Evolutionary conservation across 495 filamentous ascomycete genomes (phyloP), one percentile per base, ranked within the genome.

Genomic region (Penicillium roqueforti): DNA sequence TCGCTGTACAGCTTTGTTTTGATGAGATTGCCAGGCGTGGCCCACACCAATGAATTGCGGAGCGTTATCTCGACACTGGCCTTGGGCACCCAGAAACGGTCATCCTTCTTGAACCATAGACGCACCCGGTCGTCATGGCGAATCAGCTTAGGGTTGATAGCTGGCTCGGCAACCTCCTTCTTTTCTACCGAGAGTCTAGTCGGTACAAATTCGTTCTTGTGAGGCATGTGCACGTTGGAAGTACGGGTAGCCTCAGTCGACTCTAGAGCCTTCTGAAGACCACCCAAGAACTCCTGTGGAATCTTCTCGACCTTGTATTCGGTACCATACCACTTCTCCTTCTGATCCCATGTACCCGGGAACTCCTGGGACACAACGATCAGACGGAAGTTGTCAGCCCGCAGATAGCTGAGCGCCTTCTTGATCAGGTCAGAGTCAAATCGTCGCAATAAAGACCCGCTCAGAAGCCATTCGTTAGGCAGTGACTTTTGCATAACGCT

Each of bases 51-150:
- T 5, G 91, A 87, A 51, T 87, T 96, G 55, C 88, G 82, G 57
- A 95, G 79, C 45, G 83, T 87, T 37, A 96, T 80, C 59, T 89
- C 80, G 14, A 97, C 68, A 57, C 87, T 96, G 0, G 86, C 93
- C 68, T 96, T 97, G 2, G 93, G 93, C 4, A 99, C 93, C 93
- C 93, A 99, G 73, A 97, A 99, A 0, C 84, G 89, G 61, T 99
- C 93, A 60, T 99, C 93, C 71, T 97, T 97, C 80, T 99, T 99
- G 72, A 83, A 97, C 93, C 93, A 99, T n/a, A 88, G 83, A 28
- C 93, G 84, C 2, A 87, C 83, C 7, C 83, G 72, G 18, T 87
- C 81, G 57, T 96, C 93, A 61, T 95, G 89, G 56, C 92, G 86
- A 54, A 99, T 87, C 31, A 99, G 81, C 61, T 85, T 87, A 1